A percentile compares a stretch with the other conserved stretches of the same genome.
Conservation (phyloP, 768 basidiomycete species). For the Lepiota brunneoincarnata region DNA sequence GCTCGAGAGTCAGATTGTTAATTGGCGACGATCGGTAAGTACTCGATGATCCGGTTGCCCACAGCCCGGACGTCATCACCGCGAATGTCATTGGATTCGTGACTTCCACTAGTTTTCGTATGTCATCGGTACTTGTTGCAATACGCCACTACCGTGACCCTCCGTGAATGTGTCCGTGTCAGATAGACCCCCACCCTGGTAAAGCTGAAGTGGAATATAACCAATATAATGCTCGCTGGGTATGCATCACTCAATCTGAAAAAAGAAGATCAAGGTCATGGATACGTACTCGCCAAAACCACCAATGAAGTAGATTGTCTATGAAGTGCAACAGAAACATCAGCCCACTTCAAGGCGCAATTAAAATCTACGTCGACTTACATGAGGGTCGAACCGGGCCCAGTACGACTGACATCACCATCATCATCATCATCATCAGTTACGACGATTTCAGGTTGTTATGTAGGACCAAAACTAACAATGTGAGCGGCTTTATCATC, state of each 20-base stretch:
- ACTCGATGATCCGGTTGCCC: not conserved
- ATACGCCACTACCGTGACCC: not conserved
- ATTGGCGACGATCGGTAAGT: not conserved
- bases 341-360: not conserved
- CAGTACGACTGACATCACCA: slow-evolving; percentile 41
- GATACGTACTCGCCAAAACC: slow-evolving; percentile 48
- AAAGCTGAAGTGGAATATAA: slow-evolving; percentile 43
- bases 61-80: not conserved
- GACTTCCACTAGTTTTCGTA: not conserved
- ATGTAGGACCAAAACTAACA: slow-evolving; percentile 22
- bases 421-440: not conserved
- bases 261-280: not conserved
- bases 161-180: not conserved
- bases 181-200: slow-evolving; percentile 27
- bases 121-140: not conserved
- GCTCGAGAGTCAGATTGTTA: slow-evolving; percentile 4
- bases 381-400: slow-evolving; percentile 54
- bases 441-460: not conserved
- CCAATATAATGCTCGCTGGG: slow-evolving; percentile 48
- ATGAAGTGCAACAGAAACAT: not conserved
- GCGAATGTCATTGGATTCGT: not conserved
- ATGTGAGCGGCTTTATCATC: slow-evolving; percentile 40
- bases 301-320: slow-evolving; percentile 53
- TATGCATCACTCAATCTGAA: slow-evolving; percentile 3
- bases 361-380: slow-evolving; percentile 22